Base-by-base conservation (phyloP, 2,329 filamentous ascomycete species). In the Neofusicoccum sp. region DNA sequence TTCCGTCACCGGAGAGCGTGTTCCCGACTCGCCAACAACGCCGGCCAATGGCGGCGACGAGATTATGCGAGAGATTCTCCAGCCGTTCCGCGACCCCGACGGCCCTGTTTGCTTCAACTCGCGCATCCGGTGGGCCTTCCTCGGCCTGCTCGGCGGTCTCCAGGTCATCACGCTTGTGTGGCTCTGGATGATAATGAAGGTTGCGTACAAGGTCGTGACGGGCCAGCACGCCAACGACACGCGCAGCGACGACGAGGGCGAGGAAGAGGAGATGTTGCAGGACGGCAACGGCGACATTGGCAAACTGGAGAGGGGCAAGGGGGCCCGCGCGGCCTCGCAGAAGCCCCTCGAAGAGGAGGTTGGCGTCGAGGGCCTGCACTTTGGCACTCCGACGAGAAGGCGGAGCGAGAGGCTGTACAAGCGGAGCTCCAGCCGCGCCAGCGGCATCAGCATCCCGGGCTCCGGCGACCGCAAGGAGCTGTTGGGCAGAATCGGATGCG, bases 121-220 rank as follows among this genome's bases (percentile, higher is more conserved):
- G 24, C 82, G 81, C 9, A 85, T 97, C 68, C 87, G 88, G 68
- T 89, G 85, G 82, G 80, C 82, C 11, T 98, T 98, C 78, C 79
- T 98, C 14, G 80, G 82, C 8, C 82, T 91, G 40, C 85, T 99
- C 2, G 79, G 96, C 11, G 83, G 88, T 38, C 81, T 99, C 24
- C 92, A 98, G 75, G 79, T 82, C 24, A 83, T 99, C 58, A 92
- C 90, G 33, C 79, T 96, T 36, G 82, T 90, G 63, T 98, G 95
- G 95, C 96, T 98, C 70, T 82, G 81, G 64, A 89, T 96, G 86
- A 96, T 98, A 66, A 76, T 93, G 40, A 86, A 87, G 61, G 90
- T 99, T 2, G 92, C 92, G 24, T 82, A 89, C 64, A 87, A 88
- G 63, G 92, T 98, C 5, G 72, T 98, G 36, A 84, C 82, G 54